Base-by-base conservation (phyloP, 306 rosid species). In the Vigna angularis region DNA sequence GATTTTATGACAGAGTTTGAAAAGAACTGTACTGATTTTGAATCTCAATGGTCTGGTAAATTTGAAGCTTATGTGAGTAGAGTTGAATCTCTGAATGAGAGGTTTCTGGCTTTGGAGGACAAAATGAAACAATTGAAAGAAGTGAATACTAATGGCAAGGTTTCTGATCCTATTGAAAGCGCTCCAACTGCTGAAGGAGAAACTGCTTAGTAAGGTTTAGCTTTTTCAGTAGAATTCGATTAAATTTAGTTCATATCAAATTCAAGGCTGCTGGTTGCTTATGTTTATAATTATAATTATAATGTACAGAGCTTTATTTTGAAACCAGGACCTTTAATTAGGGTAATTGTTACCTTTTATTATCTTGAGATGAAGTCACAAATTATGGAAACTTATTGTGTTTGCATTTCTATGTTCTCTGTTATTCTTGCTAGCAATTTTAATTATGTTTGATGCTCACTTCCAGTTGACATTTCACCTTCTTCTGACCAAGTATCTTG, bases 41-140 rank as follows among this genome's bases (percentile, higher is more conserved):
- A 90, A 81, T 83, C 44, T 47, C 80, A 83, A 58, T 88, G 86
- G 87, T 30, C 71, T 56, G 45, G 45, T 63, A 69, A 79, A 71
- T 82, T 91, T 67, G 80, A 90, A 64, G 83, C 16, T 44, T 81
- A 86, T 65, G 71, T 20, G 32, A 55, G 70, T 70, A 66, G 4
- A 49, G 66, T 93, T 75, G 79, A 88, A 66, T 75, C 72, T 63
- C 68, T 90, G 50, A 77, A 50, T 72, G 15, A 50, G 73, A 91
- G 74, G 83, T 75, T 95, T 87, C 69, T 78, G 71, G 82, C 72
- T 57, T 51, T 76, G 52, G 91, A 86, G 56, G 84, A 61, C 42
- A 79, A 84, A 83, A 84, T 87, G 63, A 88, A 88, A 78, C 70
- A 74, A 50, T 65, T 88, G 51, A 88, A 78, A 30, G 96, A 86